phyloP scores from a whole-genome alignment of 106 monocot species.

The Dendrobium catenatum region DNA sequence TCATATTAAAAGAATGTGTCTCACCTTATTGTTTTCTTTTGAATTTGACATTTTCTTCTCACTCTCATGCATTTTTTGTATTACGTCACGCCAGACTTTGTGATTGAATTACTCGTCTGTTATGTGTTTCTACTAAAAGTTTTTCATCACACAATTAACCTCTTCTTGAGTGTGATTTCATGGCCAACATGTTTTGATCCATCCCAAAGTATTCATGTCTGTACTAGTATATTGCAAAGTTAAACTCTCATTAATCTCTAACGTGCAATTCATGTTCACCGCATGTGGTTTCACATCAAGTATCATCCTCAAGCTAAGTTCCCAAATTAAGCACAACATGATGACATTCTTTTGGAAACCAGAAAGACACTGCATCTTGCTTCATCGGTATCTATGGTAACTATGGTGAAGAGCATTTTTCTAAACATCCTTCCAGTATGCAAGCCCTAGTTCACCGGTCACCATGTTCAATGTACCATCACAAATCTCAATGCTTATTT shows the following conservation, averaged over 20 bases:
- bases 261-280: too few species aligned
- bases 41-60: background rate
- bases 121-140: background rate
- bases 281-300: too few species aligned
- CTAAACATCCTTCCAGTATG: background rate
- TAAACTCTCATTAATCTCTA: too few species aligned
- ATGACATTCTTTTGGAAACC: background rate
- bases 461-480: background rate
- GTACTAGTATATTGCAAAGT: too few species aligned
- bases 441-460: background rate
- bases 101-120: background rate
- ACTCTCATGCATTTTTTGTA: background rate
- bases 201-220: background rate
- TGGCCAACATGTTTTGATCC: background rate
- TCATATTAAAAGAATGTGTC: background rate
- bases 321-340: background rate
- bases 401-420: background rate
- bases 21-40: background rate
- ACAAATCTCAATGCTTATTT: background rate
- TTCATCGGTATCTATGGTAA: background rate
- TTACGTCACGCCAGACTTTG: background rate
- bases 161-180: background rate
- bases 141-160: background rate
- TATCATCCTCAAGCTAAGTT: background rate
- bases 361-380: background rate